phyloP scores from a whole-genome alignment of 129 eudicot species.

The Flaveria ramosissima region DNA sequence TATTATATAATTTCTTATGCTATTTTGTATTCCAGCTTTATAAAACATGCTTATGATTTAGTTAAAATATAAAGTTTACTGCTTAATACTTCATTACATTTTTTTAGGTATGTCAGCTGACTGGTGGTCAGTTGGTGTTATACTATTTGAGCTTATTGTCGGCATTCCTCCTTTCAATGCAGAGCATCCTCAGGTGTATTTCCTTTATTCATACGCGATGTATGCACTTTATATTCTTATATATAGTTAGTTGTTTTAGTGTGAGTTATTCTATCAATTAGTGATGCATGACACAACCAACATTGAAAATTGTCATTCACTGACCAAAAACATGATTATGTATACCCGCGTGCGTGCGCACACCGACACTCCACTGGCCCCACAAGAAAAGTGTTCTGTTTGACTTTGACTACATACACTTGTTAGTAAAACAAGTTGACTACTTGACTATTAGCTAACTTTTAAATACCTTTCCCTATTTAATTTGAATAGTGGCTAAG shows the following conservation, averaged over 20 bases:
- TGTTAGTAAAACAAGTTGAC: slow-evolving; percentile 4
- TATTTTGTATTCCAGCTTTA: not conserved
- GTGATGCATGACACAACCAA: not conserved
- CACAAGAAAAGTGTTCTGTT: not conserved
- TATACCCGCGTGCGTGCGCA: not conserved
- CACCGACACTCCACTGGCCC: not conserved
- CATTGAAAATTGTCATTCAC: not conserved
- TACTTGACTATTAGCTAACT: not conserved
- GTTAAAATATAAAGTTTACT: not conserved
- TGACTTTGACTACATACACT: slow-evolving; percentile 8
- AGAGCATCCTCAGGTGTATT: slow-evolving; percentile 93
- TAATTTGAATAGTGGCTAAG: not conserved
- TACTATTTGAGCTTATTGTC: slow-evolving; percentile 87
- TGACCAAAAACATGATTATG: slow-evolving; percentile 8
- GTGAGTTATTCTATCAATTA: slow-evolving; percentile 12
- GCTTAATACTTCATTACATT: not conserved
- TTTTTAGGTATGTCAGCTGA: slow-evolving; percentile 82
- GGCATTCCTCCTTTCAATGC: slow-evolving; percentile 99
- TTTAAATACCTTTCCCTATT: slow-evolving; percentile 2
- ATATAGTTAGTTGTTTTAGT: slow-evolving; percentile 14
- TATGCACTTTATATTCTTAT: not conserved
- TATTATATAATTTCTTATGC: not conserved
- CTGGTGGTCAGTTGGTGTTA: slow-evolving; percentile 99
- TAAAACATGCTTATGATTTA: not conserved
- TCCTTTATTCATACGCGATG: not conserved